A percentile compares a stretch with the other conserved stretches of the same genome.
Conservation (phyloP, 441 rosid species). For the Gossypium schwendimanii region DNA sequence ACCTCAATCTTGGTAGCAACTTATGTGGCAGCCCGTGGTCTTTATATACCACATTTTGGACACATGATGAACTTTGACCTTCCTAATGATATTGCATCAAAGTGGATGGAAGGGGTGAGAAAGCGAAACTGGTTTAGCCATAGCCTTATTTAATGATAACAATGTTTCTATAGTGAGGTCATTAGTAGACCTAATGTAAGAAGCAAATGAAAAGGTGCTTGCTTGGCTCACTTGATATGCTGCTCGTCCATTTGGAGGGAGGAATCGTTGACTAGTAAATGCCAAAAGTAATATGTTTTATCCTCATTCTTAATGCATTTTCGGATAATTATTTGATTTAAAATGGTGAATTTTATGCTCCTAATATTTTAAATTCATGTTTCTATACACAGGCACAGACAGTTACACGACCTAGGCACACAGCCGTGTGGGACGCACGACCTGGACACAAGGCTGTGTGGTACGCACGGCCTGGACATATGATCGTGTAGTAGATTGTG, state of each 20-base stretch:
- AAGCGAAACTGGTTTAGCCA: slow-evolving; percentile 75
- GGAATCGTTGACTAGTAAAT: slow-evolving; percentile 37
- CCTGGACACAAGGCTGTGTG: too few species aligned
- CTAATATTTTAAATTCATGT: too few species aligned
- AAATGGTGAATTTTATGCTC: too few species aligned
- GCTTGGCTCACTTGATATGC: slow-evolving; percentile 71
- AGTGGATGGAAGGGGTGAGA: slow-evolving; percentile 91
- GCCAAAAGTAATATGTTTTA: too few species aligned
- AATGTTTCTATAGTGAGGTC: slow-evolving; percentile 62
- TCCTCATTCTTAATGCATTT: too few species aligned
- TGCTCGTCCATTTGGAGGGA: slow-evolving; percentile 52
- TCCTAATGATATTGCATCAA: slow-evolving; percentile 91
- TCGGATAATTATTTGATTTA: too few species aligned
- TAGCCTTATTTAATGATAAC: slow-evolving; percentile 85
- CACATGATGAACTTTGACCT: slow-evolving; percentile 89
- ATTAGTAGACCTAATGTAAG: slow-evolving; percentile 71
- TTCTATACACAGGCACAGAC: too few species aligned
- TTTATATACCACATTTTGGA: slow-evolving; percentile 86
- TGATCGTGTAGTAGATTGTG: too few species aligned
- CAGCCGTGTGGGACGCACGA: too few species aligned
- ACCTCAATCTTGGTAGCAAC: slow-evolving; percentile 84
- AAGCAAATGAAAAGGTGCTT: slow-evolving; percentile 87
- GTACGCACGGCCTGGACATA: too few species aligned
- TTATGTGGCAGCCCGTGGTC: slow-evolving; percentile 91
- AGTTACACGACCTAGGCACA: too few species aligned